Evolutionary conservation across 495 filamentous ascomycete species (phyloP), one percentile per base, ranked within the genome.

Genomic region (Gamarada debralockiae): DNA sequence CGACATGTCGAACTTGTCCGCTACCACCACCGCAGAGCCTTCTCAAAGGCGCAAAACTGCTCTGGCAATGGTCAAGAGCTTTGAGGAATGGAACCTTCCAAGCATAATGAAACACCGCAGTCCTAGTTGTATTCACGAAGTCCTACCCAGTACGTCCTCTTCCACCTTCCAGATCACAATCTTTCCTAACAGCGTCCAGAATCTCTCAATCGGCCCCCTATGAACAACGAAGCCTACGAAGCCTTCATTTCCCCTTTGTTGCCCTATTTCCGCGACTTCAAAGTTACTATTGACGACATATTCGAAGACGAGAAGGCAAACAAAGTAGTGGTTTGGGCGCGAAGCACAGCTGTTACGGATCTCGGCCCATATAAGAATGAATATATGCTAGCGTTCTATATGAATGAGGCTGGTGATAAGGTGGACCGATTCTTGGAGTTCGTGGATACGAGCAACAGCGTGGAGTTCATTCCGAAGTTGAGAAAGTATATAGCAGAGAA

Each of bases 401-500:
- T 68, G 56, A 55, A 65, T 43, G 61, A 66, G 50, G 52, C 34
- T 47, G 68, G 62, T 15, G 56, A 61, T 45, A 67, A 66, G 52
- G 58, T 70, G 37, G 52, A 47, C 12, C 60, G 49, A 36, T 53
- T 52, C 10, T 25, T 58, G n/a, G 67, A 70, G 61, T 71, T 65
- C 53, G 56, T 70, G 23, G 68, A 70, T 59, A 42, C 48, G 24
- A 50, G 33, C n/a, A n/a, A n/a, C n/a, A 52, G 15, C 43, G 17
- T 13, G 10, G 21, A 31, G 0, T 53, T 55, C 20, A 34, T 62
- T 25, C 18, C 31, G 14, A 59, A 20, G 27, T 52, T 64, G 48
- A 44, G n/a, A 22, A 23, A 49, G 40, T 48, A 50, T 48, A 29
- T 44, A 21, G 50, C 14, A 3, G 13, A 50, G 6, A 41, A 44